Evolutionary conservation across 2,329 filamentous ascomycete species (phyloP), one percentile per base, ranked within the genome.

Genomic region (Pseudogymnoascus sp.): DNA sequence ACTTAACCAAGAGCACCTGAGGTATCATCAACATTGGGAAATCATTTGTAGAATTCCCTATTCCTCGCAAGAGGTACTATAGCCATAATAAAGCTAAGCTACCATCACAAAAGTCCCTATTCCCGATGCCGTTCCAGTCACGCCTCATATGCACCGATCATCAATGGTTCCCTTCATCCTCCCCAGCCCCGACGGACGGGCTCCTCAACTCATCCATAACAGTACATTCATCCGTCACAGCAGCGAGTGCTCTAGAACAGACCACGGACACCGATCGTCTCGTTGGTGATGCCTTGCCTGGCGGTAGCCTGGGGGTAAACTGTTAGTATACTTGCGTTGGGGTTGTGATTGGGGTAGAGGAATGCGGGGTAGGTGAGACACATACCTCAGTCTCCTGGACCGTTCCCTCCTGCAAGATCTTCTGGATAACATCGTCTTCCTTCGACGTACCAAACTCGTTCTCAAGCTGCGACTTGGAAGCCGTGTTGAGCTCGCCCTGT

Each of bases 371-470:
- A 42, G 6, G 59, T 12, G n/a, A 25, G 60, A 44, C 53, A 75
- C 80, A 67, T 77, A 87, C 85, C 75, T 80, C 76, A 40, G 75
- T 73, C 71, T 85, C 82, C 77, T 95, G 88, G 63, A 88, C 74
- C 14, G 80, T 80, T 21, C 93, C 93, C 74, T 85, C 84, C 78
- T 91, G 83, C 44, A 97, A 79, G 67, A 99, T 96, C 78, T 86
- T 80, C 78, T 85, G 85, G 72, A 97, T 88, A 64, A 89, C 87
- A 0, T 93, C 89, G 6, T 97, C 93, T 23, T 91, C 88, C 62
- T 87, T 81, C 69, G 82, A 78, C 12, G 91, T 93, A 69, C 90
- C 91, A 70, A 99, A 99, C 78, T 97, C 93, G 69, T 87, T 89
- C 72, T 95, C 88, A 4, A 99, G 82, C 56, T 81, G 81, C 46